phyloP scores from a whole-genome alignment of 140 eudicot species.

The Ambrosia hybrid region DNA sequence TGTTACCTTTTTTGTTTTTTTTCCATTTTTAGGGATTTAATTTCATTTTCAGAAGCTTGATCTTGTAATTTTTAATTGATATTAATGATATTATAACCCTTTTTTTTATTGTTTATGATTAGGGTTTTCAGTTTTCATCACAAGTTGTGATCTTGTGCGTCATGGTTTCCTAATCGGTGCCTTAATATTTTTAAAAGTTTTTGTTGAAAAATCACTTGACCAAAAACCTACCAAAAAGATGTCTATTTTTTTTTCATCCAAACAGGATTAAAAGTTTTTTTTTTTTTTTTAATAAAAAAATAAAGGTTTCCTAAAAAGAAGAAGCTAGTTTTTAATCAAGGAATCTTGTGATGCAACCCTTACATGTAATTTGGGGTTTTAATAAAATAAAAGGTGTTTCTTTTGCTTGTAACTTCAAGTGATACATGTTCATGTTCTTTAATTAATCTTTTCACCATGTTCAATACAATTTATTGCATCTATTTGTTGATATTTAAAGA shows the following conservation, averaged over 20 bases:
- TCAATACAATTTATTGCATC: not conserved
- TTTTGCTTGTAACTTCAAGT: constrained; percentile 22
- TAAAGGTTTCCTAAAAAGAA: not conserved
- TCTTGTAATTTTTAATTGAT: constrained; percentile 2
- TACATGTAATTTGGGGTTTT: constrained; percentile 13
- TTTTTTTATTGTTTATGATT: constrained; percentile 9
- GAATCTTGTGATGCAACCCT: not conserved
- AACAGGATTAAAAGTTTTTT: constrained; percentile 8
- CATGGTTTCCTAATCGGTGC: not conserved
- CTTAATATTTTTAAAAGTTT: not conserved
- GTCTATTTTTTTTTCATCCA: constrained; percentile 3
- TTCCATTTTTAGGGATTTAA: not conserved
- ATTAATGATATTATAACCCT: not conserved
- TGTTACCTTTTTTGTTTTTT: not conserved
- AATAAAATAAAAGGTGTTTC: not conserved
- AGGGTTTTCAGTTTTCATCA: not conserved
- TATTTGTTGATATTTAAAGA: not conserved
- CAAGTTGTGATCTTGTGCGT: constrained; percentile 3
- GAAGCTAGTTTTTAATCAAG: constrained; percentile 20
- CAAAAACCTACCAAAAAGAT: not conserved
- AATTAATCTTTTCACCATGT: constrained; percentile 23
- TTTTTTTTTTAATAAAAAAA: too few relatives aligned
- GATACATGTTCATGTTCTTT: constrained; percentile 26
- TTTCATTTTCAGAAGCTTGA: not conserved
- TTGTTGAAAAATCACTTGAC: constrained; percentile 11